A percentile compares a stretch with the other conserved stretches of the same genome.
phyloP scores from a whole-genome alignment of 192 early-diverging fungal genomes.

The Entomortierella lignicola region DNA sequence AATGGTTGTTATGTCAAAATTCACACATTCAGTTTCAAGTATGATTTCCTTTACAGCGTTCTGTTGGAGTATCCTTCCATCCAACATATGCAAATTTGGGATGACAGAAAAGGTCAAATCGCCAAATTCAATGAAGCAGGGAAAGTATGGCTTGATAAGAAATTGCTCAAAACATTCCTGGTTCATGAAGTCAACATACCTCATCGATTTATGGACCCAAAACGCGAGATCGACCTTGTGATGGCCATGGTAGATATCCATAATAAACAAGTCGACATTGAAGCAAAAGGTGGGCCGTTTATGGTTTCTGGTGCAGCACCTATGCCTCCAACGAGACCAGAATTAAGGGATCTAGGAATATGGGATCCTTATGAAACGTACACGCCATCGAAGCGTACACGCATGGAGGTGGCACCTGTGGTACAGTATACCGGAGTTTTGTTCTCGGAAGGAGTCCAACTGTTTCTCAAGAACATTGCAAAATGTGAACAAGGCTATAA shows the following conservation, averaged over 20 bases:
- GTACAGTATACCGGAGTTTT: conserved; percentile 27
- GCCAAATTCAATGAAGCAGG: conserved; percentile 20
- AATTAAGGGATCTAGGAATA: conserved; percentile 14
- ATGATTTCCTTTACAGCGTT: conserved; percentile 65
- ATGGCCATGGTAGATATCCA: conserved; percentile 20
- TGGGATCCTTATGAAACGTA: conserved; percentile 33
- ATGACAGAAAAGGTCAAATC: conserved; percentile 64
- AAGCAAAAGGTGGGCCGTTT: conserved; percentile 8
- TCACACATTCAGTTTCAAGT: conserved; percentile 70
- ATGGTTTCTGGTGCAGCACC: conserved; percentile 15
- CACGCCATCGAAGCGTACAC: conserved; percentile 1
- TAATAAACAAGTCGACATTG: conserved; percentile 21
- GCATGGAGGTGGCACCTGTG: conserved; percentile 8
- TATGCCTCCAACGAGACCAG: conserved; percentile 18
- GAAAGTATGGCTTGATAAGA: conserved; percentile 14
- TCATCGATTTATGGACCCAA: conserved; percentile 16
- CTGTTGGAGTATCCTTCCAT: conserved; percentile 60
- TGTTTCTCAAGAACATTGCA: conserved; percentile 4
- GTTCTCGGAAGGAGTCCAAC: conserved; percentile 16
- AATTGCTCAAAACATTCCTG: conserved; percentile 10
- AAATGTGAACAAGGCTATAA: not conserved
- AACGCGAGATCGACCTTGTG: conserved; percentile 14
- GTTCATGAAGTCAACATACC: conserved; percentile 6
- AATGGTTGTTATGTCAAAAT: conserved; percentile 18
- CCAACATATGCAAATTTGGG: conserved; percentile 64